phyloP scores from a whole-genome alignment of 805 yeast genomes.

The Barnettozyma botsteinii region DNA sequence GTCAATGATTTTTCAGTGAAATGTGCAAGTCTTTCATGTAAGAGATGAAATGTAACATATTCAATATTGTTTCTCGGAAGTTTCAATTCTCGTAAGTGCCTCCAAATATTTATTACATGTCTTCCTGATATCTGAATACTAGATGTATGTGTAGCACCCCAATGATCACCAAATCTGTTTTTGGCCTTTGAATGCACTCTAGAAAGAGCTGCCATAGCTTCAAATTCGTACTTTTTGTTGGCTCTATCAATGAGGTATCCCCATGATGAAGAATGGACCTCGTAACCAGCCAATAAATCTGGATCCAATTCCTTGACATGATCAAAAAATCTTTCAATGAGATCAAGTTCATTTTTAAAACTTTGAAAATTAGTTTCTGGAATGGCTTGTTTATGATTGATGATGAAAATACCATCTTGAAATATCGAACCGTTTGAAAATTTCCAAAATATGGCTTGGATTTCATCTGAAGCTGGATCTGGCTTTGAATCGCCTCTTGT shows the following conservation, averaged over 20 bases:
- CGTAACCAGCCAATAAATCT: slow-evolving; percentile 83
- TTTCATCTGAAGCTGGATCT: slow-evolving; percentile 57
- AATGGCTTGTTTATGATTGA: slow-evolving; percentile 17
- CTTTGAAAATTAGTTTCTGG: slow-evolving; percentile 9
- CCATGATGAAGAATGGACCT: slow-evolving; percentile 78
- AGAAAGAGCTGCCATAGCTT: slow-evolving; percentile 55
- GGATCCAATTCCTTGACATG: slow-evolving; percentile 69
- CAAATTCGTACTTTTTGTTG: slow-evolving; percentile 37
- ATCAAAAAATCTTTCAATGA: slow-evolving; percentile 50
- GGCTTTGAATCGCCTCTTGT: slow-evolving; percentile 49
- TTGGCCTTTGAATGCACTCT: slow-evolving; percentile 45
- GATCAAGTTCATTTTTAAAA: slow-evolving; percentile 49
- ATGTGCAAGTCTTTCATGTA: slow-evolving; percentile 65
- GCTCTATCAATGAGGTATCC: slow-evolving; percentile 78
- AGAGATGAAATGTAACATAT: slow-evolving; percentile 59
- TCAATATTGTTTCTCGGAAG: slow-evolving; percentile 70
- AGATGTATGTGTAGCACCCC: slow-evolving; percentile 81
- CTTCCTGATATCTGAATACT: slow-evolving; percentile 69
- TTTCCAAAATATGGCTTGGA: slow-evolving; percentile 59
- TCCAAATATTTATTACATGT: slow-evolving; percentile 82
- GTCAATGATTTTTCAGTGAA: slow-evolving; percentile 47
- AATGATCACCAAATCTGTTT: slow-evolving; percentile 56
- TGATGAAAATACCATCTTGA: slow-evolving; percentile 34
- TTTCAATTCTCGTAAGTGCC: slow-evolving; percentile 60
- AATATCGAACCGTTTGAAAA: slow-evolving; percentile 39